A percentile compares a stretch with the other conserved stretches of the same genome.
phyloP scores from a whole-genome alignment of 2,329 filamentous ascomycete genomes.

The Geoglossum cookeanum region DNA sequence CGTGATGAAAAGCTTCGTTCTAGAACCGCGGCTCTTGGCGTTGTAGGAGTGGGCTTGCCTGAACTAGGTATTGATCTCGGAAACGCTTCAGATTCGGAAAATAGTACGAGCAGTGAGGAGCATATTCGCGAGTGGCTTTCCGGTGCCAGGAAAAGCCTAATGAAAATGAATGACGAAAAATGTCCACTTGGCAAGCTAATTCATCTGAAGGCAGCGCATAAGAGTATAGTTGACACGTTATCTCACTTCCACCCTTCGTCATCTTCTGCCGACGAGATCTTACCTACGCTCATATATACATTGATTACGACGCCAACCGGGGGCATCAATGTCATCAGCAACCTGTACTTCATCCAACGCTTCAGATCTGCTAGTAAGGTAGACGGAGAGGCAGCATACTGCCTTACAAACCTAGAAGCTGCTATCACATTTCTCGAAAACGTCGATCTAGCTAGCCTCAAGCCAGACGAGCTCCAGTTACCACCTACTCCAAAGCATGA shows the following conservation, averaged over 20 bases:
- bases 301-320: slow-evolving; percentile 80
- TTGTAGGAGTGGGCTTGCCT: slow-evolving; percentile 79
- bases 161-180: slow-evolving; percentile 67
- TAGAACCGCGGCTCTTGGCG: slow-evolving; percentile 69
- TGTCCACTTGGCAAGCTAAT: slow-evolving; percentile 85
- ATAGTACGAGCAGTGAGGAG: slow-evolving; percentile 29
- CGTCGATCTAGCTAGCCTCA: slow-evolving; percentile 76
- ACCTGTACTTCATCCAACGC: slow-evolving; percentile 82
- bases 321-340: slow-evolving; percentile 76
- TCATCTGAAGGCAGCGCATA: slow-evolving; percentile 73
- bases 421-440: slow-evolving; percentile 89
- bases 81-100: slow-evolving; percentile 37
- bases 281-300: slow-evolving; percentile 91
- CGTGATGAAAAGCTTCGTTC: slow-evolving; percentile 88
- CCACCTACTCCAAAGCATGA: slow-evolving; percentile 29
- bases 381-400: slow-evolving; percentile 88
- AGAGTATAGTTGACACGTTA: slow-evolving; percentile 79
- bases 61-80: slow-evolving; percentile 68
- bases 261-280: slow-evolving; percentile 89
- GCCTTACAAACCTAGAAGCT: slow-evolving; percentile 86
- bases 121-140: slow-evolving; percentile 54
- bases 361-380: slow-evolving; percentile 76
- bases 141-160: slow-evolving; percentile 45
- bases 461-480: slow-evolving; percentile 56
- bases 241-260: slow-evolving; percentile 46